Evolutionary conservation across 768 basidiomycete species (phyloP).

Genomic region (Clitopilus passeckerianus): DNA sequence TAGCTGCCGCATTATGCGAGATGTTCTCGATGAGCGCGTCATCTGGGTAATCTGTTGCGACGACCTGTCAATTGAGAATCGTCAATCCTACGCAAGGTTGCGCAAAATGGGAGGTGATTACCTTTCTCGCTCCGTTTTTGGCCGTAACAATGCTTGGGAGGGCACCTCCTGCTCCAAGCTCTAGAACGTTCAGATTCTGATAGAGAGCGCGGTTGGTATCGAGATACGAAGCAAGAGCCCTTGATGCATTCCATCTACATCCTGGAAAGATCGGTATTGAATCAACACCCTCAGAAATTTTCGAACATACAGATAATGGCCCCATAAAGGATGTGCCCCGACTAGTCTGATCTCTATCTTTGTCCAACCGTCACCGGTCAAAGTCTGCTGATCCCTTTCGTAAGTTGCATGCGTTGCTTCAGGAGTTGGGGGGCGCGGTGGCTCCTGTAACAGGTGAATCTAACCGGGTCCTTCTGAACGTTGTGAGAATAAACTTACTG

Average conservation of each 20-base stretch:
- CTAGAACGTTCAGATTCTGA: conserved; percentile 51
- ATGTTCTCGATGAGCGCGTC: conserved; percentile 70
- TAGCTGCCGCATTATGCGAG: conserved; percentile 56
- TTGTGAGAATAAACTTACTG: conserved; percentile 27
- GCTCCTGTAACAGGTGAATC: conserved; percentile 40
- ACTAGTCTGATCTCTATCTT: conserved; percentile 64
- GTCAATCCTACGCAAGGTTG: neutral
- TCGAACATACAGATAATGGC: conserved; percentile 60
- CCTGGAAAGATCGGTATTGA: neutral
- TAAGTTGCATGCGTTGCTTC: conserved; percentile 52
- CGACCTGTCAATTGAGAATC: conserved; percentile 41
- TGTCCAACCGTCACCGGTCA: conserved; percentile 22
- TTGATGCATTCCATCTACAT: conserved; percentile 75
- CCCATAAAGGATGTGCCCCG: conserved; percentile 80
- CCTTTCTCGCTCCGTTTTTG: conserved; percentile 66
- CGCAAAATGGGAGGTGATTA: conserved; percentile 19
- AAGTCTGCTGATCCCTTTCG: conserved; percentile 26
- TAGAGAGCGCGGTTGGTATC: conserved; percentile 50
- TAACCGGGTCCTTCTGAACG: neutral
- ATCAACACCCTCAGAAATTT: neutral
- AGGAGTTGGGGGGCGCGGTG: conserved; percentile 62
- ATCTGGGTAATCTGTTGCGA: conserved; percentile 95
- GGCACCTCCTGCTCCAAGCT: conserved; percentile 92
- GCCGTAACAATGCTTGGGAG: conserved; percentile 77
- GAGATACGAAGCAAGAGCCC: conserved; percentile 66